Evolutionary conservation across 2,329 filamentous ascomycete genomes (phyloP), one percentile per base, ranked within the genome.

Genomic region (Coniochaeta prunicola): DNA sequence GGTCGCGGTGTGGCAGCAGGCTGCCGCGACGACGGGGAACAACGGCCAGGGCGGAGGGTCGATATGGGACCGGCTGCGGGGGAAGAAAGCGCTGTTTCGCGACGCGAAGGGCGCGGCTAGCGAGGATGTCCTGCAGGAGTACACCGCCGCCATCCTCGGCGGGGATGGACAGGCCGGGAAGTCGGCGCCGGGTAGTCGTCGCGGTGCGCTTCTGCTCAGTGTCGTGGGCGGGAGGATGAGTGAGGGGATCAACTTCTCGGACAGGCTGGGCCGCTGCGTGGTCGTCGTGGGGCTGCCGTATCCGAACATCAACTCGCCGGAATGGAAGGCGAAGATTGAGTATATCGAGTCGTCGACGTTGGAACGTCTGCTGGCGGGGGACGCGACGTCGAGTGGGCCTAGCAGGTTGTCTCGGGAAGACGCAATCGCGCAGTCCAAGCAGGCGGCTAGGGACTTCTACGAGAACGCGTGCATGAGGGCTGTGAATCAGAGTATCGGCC

Each of bases 211-310:
- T 0, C 81, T 99, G 0, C 82, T 99, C 28, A 92, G 91, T 58
- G 92, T 99, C 3, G 88, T 99, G 2, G 93, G 93, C 58, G 94
- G 94, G 15, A 96, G 93, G 65, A 88, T 99, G 75, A 96, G 91
- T 59, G 94, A 99, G 74, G 94, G 94, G 64, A 99, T 99, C 76
- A 99, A 99, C 74, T 99, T 99, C 76, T 93, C 91, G 0, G 92
- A 99, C 74, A 80, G 82, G 3, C 84, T 99, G 0, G 94, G 94
- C 1, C 87, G 94, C 28, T 93, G 90, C 58, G 92, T 99, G 9
- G 78, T 96, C 15, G 89, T 97, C n/a, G 84, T 97, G 15, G 94
- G 94, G 0, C 77, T 99, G 4, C 94, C 94, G 0, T 99, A 96
- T 65, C 92, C 94, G 0, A 99, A 97, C 66, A 86, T 92, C 57